Percentiles rank a stretch among this genome's conserved stretches.
Conservation (phyloP, 495 filamentous ascomycete species). For the Podospora australis region DNA sequence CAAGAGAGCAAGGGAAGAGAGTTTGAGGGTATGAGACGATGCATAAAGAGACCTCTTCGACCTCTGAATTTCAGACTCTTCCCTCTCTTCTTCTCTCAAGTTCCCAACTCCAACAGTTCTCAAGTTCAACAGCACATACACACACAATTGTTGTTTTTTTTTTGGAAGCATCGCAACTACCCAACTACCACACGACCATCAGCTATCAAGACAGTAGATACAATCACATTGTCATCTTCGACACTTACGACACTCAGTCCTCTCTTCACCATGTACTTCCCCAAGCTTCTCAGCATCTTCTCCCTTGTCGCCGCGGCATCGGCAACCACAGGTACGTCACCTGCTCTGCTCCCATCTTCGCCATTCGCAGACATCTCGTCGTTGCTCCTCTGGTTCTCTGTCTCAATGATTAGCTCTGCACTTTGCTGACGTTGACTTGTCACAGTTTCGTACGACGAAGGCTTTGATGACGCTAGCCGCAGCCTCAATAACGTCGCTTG, state of each 20-base stretch:
- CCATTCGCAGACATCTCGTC: background rate
- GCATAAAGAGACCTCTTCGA: too few species aligned
- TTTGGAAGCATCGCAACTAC: background rate
- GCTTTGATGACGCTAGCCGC: slow-evolving; percentile 46
- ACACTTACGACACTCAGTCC: too few species aligned
- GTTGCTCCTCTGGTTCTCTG: background rate
- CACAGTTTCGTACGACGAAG: slow-evolving; percentile 50
- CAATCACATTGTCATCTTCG: background rate
- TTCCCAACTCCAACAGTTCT: background rate
- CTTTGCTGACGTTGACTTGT: slow-evolving; percentile 13
- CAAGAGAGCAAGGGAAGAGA: too few species aligned
- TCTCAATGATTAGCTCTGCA: too few species aligned
- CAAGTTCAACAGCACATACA: background rate
- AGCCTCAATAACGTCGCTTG: slow-evolving; percentile 45
- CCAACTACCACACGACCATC: background rate
- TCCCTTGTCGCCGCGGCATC: slow-evolving; percentile 29
- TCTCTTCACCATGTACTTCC: slow-evolving; percentile 45
- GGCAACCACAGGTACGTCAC: slow-evolving; percentile 28
- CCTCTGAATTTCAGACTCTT: background rate
- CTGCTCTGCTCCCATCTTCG: background rate
- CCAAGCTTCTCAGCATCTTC: slow-evolving; percentile 33
- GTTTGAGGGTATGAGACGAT: background rate
- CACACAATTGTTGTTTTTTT: background rate
- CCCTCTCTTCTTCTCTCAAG: background rate
- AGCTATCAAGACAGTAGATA: background rate